Base-by-base conservation (phyloP, 495 filamentous ascomycete genomes). In the Penicillium fimorum region DNA sequence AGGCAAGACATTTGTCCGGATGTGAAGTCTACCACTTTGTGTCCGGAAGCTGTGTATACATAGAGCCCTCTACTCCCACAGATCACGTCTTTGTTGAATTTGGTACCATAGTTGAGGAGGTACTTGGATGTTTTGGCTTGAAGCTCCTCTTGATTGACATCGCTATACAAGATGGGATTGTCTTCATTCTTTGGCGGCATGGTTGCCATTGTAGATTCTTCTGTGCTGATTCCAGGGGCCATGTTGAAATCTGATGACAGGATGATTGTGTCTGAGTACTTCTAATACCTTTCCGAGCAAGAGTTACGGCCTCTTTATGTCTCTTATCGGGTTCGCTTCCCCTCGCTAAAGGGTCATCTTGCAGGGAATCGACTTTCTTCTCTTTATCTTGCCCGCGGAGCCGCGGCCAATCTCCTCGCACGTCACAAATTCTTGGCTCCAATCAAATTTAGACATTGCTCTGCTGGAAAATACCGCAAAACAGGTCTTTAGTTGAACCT, bases 1-100 rank as follows among this genome's bases (percentile, higher is more conserved):
- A 81, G 63, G 46, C 71, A 81, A 9, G 71, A 74, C 77, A 81
- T 80, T 50, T 81, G 78, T 9, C 79, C 79, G 0, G 78, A 80
- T 0, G 78, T 81, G 61, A 66, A 79, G 64, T 79, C 76, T 1
- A 77, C 63, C 9, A 80, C 69, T 35, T 66, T 65, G 29, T 68
- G 70, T 18, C 66, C 63, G 35, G 54, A 61, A 12, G 56, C 53
- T 29, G 59, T 57, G 43, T 67, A 60, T 10, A 70, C 60, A 17
- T 58, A 57, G 13, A 63, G 56, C 4, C 70, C 70, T 50, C 56
- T 61, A 49, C 61, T 62, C 24, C 48, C 62, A 30, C 46, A 55
- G 37, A 67, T 64, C 24, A 66, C 46, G n/a, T 60, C 53, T 22
- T 57, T 53, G 35, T 57, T 60, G 48, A 60, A 60, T 30, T 48